phyloP scores from a whole-genome alignment of 2,329 filamentous ascomycete species.

The Aspergillus sp. region DNA sequence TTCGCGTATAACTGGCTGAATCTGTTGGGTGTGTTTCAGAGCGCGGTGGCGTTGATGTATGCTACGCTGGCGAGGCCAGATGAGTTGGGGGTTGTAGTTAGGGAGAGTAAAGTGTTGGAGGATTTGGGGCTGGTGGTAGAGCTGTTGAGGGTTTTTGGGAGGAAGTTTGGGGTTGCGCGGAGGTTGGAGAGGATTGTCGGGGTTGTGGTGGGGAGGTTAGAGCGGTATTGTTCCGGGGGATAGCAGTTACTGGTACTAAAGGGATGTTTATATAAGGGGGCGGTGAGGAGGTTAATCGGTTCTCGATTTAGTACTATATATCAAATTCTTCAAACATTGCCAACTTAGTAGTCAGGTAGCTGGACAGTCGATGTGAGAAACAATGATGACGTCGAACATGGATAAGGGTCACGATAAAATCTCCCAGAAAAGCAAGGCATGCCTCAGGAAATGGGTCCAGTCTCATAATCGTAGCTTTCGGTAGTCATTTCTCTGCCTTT shows the following conservation, averaged over 20 bases:
- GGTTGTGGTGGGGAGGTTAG: constrained; percentile 7
- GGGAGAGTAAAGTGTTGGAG: constrained; percentile 20
- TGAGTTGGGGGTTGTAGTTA: constrained; percentile 16
- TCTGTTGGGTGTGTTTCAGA: constrained; percentile 46
- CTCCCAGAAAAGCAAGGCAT: not conserved
- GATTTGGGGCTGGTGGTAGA: constrained; percentile 26
- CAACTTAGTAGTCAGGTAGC: too few species aligned
- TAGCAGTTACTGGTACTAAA: not conserved
- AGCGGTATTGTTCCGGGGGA: not conserved
- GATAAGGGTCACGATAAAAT: too few species aligned
- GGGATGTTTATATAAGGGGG: too few species aligned
- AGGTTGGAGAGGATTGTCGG: constrained; percentile 26
- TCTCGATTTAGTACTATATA: too few species aligned
- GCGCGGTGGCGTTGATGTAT: constrained; percentile 48
- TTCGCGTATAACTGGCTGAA: constrained; percentile 50
- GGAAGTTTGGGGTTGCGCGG: constrained; percentile 28
- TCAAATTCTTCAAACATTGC: too few species aligned
- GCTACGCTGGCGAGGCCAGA: constrained; percentile 46
- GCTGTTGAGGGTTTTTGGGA: constrained; percentile 23
- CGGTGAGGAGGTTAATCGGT: too few species aligned
- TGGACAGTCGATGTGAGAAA: too few species aligned
- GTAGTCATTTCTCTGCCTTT: too few species aligned
- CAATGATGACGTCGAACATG: too few species aligned
- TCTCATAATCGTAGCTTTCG: too few species aligned
- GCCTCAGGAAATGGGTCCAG: not conserved